Evolutionary conservation across 2,329 filamentous ascomycete genomes (phyloP).

Genomic region (Talaromyces islandicus): DNA sequence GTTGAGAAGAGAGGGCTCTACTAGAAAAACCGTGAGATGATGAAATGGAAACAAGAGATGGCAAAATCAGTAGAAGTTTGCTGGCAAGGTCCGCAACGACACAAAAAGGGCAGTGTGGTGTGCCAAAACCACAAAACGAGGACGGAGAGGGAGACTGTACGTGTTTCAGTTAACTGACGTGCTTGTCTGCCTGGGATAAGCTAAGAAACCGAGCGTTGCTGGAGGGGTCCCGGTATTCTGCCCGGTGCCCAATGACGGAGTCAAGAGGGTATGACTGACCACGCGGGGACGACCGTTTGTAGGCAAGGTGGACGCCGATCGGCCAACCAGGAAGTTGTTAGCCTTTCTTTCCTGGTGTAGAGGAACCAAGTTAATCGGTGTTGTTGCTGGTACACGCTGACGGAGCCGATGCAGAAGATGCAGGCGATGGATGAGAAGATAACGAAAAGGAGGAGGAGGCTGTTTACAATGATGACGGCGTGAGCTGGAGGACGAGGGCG

Average conservation of each 20-base stretch:
- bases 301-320: background rate
- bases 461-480: conserved; percentile 6
- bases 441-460: background rate
- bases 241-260: conserved; percentile 5
- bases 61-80: background rate
- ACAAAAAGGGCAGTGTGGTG: background rate
- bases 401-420: background rate
- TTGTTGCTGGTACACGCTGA: background rate
- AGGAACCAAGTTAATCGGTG: background rate
- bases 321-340: background rate
- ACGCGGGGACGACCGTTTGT: background rate
- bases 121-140: background rate
- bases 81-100: background rate
- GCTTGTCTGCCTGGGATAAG: conserved; percentile 3
- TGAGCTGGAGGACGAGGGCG: conserved; percentile 5
- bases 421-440: background rate
- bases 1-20: background rate
- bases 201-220: background rate
- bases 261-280: background rate
- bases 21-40: background rate
- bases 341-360: background rate
- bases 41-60: background rate
- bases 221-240: background rate
- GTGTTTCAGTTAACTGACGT: background rate
- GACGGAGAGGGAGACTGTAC: conserved; percentile 1